A percentile compares a stretch with the other conserved stretches of the same genome.
Conservation (phyloP, 2,329 filamentous ascomycete genomes). For the Trichoderma atrobrunneum region DNA sequence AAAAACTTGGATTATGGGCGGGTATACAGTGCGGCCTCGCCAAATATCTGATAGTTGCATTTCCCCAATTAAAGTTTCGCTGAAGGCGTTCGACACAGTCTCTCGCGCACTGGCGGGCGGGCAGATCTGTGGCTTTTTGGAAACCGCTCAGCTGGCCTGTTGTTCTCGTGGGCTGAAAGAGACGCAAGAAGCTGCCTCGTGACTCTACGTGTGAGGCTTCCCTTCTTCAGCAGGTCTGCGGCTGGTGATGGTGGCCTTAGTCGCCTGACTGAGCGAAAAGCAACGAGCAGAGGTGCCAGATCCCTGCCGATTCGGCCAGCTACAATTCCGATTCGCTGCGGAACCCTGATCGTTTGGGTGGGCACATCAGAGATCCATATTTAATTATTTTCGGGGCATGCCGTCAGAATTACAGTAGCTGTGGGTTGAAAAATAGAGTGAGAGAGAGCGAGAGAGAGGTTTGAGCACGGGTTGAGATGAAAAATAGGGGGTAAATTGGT, state of each 20-base stretch:
- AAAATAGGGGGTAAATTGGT: neutral
- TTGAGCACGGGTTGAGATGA: neutral
- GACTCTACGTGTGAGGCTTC: slow-evolving; percentile 9
- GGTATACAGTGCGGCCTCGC: neutral
- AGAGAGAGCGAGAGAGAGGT: neutral
- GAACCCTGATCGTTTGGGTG: neutral
- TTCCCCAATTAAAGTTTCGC: neutral
- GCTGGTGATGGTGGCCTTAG: neutral
- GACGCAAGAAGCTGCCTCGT: neutral
- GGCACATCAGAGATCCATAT: slow-evolving; percentile 17
- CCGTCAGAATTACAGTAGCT: slow-evolving; percentile 9
- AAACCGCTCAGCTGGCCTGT: slow-evolving; percentile 5
- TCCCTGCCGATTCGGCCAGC: slow-evolving; percentile 11
- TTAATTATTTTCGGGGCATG: slow-evolving; percentile 1
- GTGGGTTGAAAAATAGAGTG: neutral
- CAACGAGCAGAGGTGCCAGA: neutral
- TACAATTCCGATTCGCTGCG: slow-evolving; percentile 17
- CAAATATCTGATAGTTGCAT: slow-evolving; percentile 13
- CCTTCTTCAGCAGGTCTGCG: neutral
- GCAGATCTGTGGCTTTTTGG: neutral
- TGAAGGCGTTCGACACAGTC: neutral
- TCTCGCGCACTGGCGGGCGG: neutral
- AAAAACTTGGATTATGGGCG: neutral
- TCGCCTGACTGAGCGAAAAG: slow-evolving; percentile 14
- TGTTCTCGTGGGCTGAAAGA: neutral